Evolutionary conservation across 106 monocot species (phyloP).

Genomic region (Iris macrosiphon): DNA sequence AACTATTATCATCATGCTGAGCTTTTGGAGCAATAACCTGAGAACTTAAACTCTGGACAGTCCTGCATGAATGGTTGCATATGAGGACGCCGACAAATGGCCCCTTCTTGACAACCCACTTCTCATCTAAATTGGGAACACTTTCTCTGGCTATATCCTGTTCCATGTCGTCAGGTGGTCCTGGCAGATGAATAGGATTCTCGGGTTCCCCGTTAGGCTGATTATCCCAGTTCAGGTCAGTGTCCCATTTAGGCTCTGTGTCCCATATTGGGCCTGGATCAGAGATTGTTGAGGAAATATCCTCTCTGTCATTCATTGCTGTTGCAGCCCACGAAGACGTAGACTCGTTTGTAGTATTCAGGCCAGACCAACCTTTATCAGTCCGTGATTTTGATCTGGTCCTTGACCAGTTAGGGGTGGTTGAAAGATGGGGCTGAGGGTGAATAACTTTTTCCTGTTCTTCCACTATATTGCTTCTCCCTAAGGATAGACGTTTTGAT

Average conservation of each 20-base stretch:
- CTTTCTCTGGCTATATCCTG: conserved; percentile 22
- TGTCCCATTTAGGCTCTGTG: conserved; percentile 53
- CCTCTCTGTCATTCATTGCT: conserved; percentile 45
- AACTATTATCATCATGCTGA: conserved; percentile 56
- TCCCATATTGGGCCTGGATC: conserved; percentile 67
- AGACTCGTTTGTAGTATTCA: conserved; percentile 46
- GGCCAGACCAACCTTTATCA: conserved; percentile 52
- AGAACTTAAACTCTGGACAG: conserved; percentile 76
- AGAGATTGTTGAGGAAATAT: conserved; percentile 63
- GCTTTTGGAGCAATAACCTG: conserved; percentile 79
- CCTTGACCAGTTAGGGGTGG: conserved; percentile 66
- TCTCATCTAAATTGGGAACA: conserved; percentile 46
- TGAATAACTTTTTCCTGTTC: conserved; percentile 86
- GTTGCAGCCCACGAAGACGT: conserved; percentile 48
- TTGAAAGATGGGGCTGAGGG: conserved; percentile 45
- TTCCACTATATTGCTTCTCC: conserved; percentile 51
- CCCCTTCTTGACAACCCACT: conserved; percentile 71
- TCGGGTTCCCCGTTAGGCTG: conserved; percentile 45
- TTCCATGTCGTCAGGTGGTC: conserved; percentile 39
- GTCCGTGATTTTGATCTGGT: conserved; percentile 77
- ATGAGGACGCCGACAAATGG: conserved; percentile 51
- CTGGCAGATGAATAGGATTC: conserved; percentile 43
- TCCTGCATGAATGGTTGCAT: conserved; percentile 85
- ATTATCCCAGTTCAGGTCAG: conserved; percentile 37
- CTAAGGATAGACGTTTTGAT: conserved; percentile 67